Base-by-base conservation (phyloP, 2,329 filamentous ascomycete species). In the Dactylellina drechsleri region DNA sequence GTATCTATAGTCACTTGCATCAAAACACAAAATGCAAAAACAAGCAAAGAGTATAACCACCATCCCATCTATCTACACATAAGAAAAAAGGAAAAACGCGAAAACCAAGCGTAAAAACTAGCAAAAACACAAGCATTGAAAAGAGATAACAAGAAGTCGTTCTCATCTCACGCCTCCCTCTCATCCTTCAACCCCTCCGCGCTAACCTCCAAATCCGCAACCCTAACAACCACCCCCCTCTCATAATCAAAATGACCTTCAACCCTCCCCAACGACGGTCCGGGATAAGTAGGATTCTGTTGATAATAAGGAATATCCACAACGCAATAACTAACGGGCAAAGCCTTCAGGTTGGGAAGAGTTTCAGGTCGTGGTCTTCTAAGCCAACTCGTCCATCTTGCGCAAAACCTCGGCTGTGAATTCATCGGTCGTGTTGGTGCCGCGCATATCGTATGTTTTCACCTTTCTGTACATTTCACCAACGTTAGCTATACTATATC, bases 391-490 rank as follows among this genome's bases (percentile, higher is more conserved):
- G 58, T 98, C 94, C 93, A 99, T 96, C 87, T 95, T 92, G 86
- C 93, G 89, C 81, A 99, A 87, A 81, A 99, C 91, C 80, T 95
- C 93, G 81, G 90, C 87, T 81, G 95, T 98, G 86, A 98, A 99
- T 83, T 98, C 90, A 84, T 97, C 89, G 77, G 94, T 99, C 80
- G 91, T 92, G 81, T 89, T 89, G 78, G 90, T 85, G 82, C 95
- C 95, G 82, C 94, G 94, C 95, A 99, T 97, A 82, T 99, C 95
- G 81, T 91, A 90, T 78, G 95, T 99, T 83, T 93, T 90, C 81
- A 89, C 87, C 85, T 92, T 90, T 83, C 93, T 95, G 79, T 81
- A 71, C 13, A 26, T 77, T 71, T 76, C 82, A 88, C 40, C n/a
- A 31, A 49, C 80, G 88, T 85, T 77, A 77, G 31, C 41, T 4